Conservation (phyloP, 1,284 basidiomycete genomes). For the Cutaneotrichosporon arboriforme region DNA sequence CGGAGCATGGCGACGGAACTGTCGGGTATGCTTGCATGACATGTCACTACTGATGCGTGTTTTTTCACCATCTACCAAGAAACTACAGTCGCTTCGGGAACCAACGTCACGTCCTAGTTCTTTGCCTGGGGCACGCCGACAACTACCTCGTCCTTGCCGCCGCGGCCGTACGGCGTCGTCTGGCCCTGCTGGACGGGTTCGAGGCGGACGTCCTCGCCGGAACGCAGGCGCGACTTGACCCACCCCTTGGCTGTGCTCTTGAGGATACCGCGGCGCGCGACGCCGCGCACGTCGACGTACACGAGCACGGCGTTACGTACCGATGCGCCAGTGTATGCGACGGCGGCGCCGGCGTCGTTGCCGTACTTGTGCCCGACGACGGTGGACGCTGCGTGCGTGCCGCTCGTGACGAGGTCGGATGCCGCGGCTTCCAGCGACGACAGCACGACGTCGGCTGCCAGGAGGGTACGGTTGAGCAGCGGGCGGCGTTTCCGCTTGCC, state of each 20-base stretch:
- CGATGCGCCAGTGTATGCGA: conserved; percentile 58
- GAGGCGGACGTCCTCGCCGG: conserved; percentile 36
- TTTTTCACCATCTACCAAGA: neutral
- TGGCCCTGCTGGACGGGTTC: conserved; percentile 25
- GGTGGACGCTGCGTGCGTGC: conserved; percentile 56
- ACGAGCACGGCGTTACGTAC: conserved; percentile 65
- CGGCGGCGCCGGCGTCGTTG: conserved; percentile 58
- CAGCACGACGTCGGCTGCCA: conserved; percentile 67
- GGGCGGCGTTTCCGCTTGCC: conserved; percentile 30
- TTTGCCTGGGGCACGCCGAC: neutral
- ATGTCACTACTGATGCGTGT: neutral
- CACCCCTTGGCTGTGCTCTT: conserved; percentile 50
- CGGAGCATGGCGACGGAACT: too few relatives aligned
- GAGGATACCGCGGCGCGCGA: conserved; percentile 64
- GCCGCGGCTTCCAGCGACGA: conserved; percentile 65
- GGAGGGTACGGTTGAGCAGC: conserved; percentile 53
- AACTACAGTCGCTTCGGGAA: neutral
- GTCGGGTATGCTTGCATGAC: neutral
- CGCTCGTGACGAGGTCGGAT: conserved; percentile 57
- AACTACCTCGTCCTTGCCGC: neutral
- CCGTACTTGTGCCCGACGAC: conserved; percentile 62
- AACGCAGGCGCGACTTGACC: conserved; percentile 40
- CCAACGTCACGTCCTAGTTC: too few relatives aligned
- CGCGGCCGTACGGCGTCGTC: neutral
- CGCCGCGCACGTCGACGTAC: conserved; percentile 67